Base-by-base conservation (phyloP, 495 filamentous ascomycete species). In the Bacidia gigantensis region DNA sequence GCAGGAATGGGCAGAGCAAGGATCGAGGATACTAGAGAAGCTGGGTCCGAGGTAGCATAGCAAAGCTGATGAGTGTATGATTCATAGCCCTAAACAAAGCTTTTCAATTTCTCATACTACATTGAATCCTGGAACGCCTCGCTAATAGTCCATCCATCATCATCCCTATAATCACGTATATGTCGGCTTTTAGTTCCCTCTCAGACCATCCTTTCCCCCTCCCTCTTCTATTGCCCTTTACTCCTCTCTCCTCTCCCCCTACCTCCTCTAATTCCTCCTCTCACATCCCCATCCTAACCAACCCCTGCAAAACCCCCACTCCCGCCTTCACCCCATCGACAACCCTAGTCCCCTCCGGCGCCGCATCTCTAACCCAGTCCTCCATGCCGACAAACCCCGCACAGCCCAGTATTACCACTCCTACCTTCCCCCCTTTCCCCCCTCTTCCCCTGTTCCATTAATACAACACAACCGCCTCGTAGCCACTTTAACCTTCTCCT, bases 1-100 rank as follows among this genome's bases (percentile, higher is more conserved):
- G 72, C 75, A 84, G 62, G 93, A 98, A 69, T 98, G 93, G 93
- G 73, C 88, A 62, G 92, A 98, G 72, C 83, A 94, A 67, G 92
- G 92, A 17, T 63, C 83, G n/a, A 75, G 84, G 43, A 81, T 81
- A 47, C 70, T 98, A 62, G 86, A 87, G 67, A 98, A 96, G 72
- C 76, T 98, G 51, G 92, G 92, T 1, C 84, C 86, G 35, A 81
- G 89, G 69, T 75, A 66, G 54, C 41, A 44, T n/a, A 44, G 10
- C 32, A 39, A n/a, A n/a, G 29, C 29, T 35, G 29, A 35, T 35
- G 29, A 7, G 24, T 24, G 23, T 46, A 14, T 41, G 22, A 48
- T 48, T 26, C 61, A 41, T 35, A 35, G 14, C 29, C 29, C n/a
- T n/a, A n/a, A n/a, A n/a, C n/a, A n/a, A n/a, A n/a, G n/a, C n/a